Evolutionary conservation across 805 yeast species (phyloP).

Genomic region (Saccharomycopsis vini): DNA sequence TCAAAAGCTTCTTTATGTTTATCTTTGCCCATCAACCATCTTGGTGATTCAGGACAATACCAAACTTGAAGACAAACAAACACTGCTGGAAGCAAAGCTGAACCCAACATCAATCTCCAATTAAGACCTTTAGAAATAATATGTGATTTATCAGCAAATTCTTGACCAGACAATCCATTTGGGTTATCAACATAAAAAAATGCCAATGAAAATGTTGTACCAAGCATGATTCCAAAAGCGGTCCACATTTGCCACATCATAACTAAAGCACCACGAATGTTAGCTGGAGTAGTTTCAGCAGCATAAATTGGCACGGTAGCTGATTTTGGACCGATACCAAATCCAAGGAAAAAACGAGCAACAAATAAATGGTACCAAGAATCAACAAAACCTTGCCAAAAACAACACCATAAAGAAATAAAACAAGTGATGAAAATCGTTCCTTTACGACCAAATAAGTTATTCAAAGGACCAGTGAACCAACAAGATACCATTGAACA

Average conservation of each 20-base stretch:
- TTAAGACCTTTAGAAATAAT: constrained; percentile 31
- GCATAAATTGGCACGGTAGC: constrained; percentile 69
- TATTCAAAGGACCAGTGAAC: constrained; percentile 53
- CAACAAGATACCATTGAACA: constrained; percentile 55
- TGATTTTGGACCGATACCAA: constrained; percentile 66
- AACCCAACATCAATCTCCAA: constrained; percentile 66
- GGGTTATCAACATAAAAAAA: constrained; percentile 42
- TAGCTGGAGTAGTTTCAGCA: constrained; percentile 56
- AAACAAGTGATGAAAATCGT: constrained; percentile 57
- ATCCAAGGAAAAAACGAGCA: constrained; percentile 56
- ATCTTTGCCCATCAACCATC: constrained; percentile 70
- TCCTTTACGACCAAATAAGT: constrained; percentile 52
- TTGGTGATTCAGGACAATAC: constrained; percentile 66
- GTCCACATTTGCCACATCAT: constrained; percentile 74
- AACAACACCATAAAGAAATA: constrained; percentile 51
- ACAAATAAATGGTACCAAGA: constrained; percentile 63
- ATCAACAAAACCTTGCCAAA: constrained; percentile 60
- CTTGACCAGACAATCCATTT: constrained; percentile 24
- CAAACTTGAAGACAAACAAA: constrained; percentile 52
- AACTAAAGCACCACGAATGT: constrained; percentile 56
- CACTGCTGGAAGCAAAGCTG: constrained; percentile 60
- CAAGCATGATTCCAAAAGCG: constrained; percentile 67
- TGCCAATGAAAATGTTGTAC: constrained; percentile 56
- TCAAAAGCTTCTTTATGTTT: constrained; percentile 51
- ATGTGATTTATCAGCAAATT: constrained; percentile 8